phyloP scores from a whole-genome alignment of 2,329 filamentous ascomycete species.

The Chrysosporium keratinophilum region DNA sequence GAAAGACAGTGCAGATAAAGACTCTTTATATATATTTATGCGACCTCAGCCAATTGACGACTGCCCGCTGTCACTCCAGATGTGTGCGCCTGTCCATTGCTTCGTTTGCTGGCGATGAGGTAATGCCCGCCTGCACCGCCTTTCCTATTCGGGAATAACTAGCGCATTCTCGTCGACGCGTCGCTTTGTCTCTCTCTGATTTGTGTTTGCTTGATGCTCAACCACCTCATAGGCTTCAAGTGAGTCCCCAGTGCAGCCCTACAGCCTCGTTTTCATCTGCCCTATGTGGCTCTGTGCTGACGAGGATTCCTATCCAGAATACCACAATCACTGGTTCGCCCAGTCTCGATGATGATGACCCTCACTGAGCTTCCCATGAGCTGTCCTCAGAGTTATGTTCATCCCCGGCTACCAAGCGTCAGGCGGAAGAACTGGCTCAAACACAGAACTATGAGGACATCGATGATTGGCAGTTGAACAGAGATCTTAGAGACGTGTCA shows the following conservation, averaged over 20 bases:
- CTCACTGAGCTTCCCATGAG: constrained; percentile 33
- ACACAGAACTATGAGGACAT: constrained; percentile 16
- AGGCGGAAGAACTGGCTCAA: constrained; percentile 32
- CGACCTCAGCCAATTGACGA: neutral
- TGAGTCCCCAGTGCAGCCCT: neutral
- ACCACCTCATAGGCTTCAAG: neutral
- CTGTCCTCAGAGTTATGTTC: constrained; percentile 23
- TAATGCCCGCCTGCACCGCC: neutral
- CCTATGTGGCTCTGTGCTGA: neutral
- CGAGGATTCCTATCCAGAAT: neutral
- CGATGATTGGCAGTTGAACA: constrained; percentile 39
- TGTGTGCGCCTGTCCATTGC: neutral
- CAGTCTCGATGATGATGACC: constrained; percentile 34
- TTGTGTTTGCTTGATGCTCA: too few relatives aligned
- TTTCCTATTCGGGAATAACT: neutral
- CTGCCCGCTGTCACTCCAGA: neutral
- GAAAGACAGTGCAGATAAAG: neutral
- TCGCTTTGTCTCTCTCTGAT: neutral
- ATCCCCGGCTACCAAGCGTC: constrained; percentile 25
- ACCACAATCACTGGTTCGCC: neutral
- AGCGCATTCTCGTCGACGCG: neutral
- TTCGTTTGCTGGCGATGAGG: neutral
- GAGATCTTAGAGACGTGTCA: constrained; percentile 36
- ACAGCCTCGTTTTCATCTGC: neutral
- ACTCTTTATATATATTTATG: constrained; percentile 1